Evolutionary conservation across 2,329 filamentous ascomycete genomes (phyloP), one percentile per base, ranked within the genome.

Genomic region (Lasiodiplodia hormozganensis): DNA sequence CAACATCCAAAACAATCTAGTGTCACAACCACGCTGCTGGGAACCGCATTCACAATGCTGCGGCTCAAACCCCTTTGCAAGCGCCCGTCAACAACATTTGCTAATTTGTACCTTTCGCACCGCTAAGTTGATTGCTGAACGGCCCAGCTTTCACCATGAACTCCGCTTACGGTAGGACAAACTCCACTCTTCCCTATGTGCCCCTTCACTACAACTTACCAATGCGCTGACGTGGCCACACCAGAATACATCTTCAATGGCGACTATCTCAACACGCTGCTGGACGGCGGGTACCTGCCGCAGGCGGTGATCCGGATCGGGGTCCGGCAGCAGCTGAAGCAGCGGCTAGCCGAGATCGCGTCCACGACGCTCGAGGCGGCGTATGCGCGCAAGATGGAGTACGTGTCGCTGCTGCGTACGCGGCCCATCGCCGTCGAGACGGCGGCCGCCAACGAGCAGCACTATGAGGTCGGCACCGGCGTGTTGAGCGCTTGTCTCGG

Each of bases 401-500:
- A 89, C 75, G 83, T 92, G 12, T 81, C 86, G 64, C 78, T 83
- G 3, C 82, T 91, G n/a, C 84, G 87, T 23, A 82, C 80, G 18
- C 82, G 85, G 43, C 89, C 89, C 12, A 91, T 92, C 70, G 90
- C 90, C n/a, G 85, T 92, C 72, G 87, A 90, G 76, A 91, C 89
- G 0, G 84, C 83, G 3, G 81, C 84, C 2, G 89, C 90, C 25
- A 92, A 92, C 76, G 81, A 86, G 73, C 90, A 92, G 82, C 90
- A 92, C 78, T 92, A 92, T 74, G 90, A 92, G 79, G 89, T 92
- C 51, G 88, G 88, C 49, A 90, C 89, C 0, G 87, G 87, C 3
- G 86, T 92, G 28, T 77, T 92, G 51, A 78, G 80, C 34, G 86
- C 85, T 34, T 88, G 85, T 76, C 80, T 92, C 14, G 90, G 90